A percentile compares a stretch with the other conserved stretches of the same genome.
Conservation (phyloP, 73 alveolate genomes). For the Tetrahymena thermophila region DNA sequence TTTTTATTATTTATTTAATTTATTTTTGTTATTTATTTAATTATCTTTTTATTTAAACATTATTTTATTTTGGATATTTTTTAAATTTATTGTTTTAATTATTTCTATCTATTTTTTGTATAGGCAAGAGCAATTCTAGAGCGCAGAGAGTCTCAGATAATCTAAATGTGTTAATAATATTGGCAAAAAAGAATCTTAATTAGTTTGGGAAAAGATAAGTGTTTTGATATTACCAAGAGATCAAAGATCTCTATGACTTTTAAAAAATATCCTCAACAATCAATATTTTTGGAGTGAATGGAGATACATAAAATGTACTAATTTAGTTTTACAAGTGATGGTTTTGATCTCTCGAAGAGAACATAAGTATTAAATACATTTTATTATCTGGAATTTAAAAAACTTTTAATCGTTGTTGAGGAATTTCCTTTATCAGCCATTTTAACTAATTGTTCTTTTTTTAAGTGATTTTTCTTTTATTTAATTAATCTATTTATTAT, state of each 20-base stretch:
- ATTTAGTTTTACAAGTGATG: not conserved
- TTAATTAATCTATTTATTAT: not conserved
- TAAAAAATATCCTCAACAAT: not conserved
- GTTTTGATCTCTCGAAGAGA: not conserved
- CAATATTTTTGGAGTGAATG: not conserved
- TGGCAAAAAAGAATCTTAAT: too few species aligned
- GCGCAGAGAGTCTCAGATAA: not conserved
- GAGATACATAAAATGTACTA: not conserved
- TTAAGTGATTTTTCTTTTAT: not conserved
- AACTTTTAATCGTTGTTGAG: not conserved
- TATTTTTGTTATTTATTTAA: too few species aligned
- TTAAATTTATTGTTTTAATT: too few species aligned
- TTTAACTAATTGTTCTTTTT: not conserved
- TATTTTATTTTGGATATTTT: too few species aligned
- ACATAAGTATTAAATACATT: not conserved
- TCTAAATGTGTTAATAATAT: not conserved
- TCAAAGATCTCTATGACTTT: not conserved
- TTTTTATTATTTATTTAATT: too few species aligned
- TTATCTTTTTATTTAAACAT: too few species aligned
- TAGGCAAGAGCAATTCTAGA: not conserved
- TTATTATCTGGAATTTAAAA: not conserved
- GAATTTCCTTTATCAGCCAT: not conserved
- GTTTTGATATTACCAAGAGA: not conserved
- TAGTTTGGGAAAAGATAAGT: not conserved
- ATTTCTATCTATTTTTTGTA: too few species aligned